A percentile compares a stretch with the other conserved stretches of the same genome.
Evolutionary conservation across 768 basidiomycete genomes (phyloP).

Genomic region (Termitomyces sp.): DNA sequence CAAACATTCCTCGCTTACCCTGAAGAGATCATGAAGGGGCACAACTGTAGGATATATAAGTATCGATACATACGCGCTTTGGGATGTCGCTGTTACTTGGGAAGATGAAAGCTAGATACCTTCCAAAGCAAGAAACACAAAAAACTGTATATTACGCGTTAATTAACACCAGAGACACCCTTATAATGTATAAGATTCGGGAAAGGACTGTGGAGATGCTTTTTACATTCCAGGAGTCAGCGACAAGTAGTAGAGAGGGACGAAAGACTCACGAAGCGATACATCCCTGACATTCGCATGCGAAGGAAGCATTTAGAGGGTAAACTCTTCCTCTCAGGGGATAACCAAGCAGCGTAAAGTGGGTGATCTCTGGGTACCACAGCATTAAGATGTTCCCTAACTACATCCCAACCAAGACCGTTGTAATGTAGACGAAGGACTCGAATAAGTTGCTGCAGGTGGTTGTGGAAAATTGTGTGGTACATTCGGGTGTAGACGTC

Average conservation of each 20-base stretch:
- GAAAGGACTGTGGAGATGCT: slow-evolving; percentile 55
- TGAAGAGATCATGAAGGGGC: no score
- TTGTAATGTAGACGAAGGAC: slow-evolving; percentile 55
- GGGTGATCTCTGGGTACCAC: slow-evolving; percentile 44
- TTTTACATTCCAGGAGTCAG: not conserved
- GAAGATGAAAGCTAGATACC: no score
- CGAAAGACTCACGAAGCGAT: slow-evolving; percentile 43
- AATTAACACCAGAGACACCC: slow-evolving; percentile 22
- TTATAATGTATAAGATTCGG: slow-evolving; percentile 52
- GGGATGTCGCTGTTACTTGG: no score
- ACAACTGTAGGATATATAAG: no score
- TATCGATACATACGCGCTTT: no score
- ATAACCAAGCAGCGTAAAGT: slow-evolving; percentile 48
- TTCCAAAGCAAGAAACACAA: not conserved
- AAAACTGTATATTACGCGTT: not conserved
- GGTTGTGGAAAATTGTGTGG: slow-evolving; percentile 57
- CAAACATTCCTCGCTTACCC: no score
- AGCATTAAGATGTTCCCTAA: slow-evolving; percentile 39
- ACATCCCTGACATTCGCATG: slow-evolving; percentile 55
- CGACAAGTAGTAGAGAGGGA: not conserved
- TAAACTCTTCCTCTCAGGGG: slow-evolving; percentile 42
- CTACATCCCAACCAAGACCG: slow-evolving; percentile 49
- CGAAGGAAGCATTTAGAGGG: slow-evolving; percentile 56
- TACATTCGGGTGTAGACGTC: slow-evolving; percentile 58
- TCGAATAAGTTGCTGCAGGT: slow-evolving; percentile 56